Evolutionary conservation across 2,329 filamentous ascomycete species (phyloP).

Genomic region (Fusarium penzigii): DNA sequence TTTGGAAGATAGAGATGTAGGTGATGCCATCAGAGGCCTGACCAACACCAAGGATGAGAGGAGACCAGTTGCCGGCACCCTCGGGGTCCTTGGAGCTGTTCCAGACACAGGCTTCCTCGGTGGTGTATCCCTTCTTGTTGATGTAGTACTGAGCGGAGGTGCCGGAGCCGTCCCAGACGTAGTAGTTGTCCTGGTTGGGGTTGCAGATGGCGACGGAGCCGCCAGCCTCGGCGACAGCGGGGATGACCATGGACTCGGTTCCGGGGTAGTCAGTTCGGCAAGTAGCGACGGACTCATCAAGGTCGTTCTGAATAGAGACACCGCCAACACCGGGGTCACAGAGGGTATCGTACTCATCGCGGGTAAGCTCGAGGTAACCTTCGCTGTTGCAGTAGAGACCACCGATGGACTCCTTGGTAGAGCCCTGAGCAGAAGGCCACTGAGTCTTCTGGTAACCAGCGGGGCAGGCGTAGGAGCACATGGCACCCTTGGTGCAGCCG

Average conservation of each 20-base stretch:
- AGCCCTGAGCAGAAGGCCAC: slow-evolving; percentile 78
- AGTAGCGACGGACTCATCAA: slow-evolving; percentile 66
- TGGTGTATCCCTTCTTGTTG: slow-evolving; percentile 73
- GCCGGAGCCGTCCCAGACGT: slow-evolving; percentile 69
- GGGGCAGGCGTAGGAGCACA: slow-evolving; percentile 95
- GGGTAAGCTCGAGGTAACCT: slow-evolving; percentile 78
- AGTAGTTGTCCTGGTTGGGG: slow-evolving; percentile 72
- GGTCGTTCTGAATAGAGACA: slow-evolving; percentile 74
- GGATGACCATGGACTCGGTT: slow-evolving; percentile 84
- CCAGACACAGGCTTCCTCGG: slow-evolving; percentile 78
- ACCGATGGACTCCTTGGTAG: slow-evolving; percentile 81
- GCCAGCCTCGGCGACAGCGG: slow-evolving; percentile 65
- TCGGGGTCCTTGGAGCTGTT: slow-evolving; percentile 44
- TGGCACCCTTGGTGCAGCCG: slow-evolving; percentile 61
- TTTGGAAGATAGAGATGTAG: slow-evolving; percentile 84
- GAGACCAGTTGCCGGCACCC: slow-evolving; percentile 80
- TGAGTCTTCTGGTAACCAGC: slow-evolving; percentile 89
- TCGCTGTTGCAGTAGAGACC: slow-evolving; percentile 76
- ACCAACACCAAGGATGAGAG: slow-evolving; percentile 82
- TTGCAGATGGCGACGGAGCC: slow-evolving; percentile 67
- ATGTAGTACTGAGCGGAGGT: slow-evolving; percentile 97
- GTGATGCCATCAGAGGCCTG: slow-evolving; percentile 63
- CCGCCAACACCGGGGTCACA: slow-evolving; percentile 73
- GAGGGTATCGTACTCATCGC: slow-evolving; percentile 64
- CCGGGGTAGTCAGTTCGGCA: slow-evolving; percentile 98